Evolutionary conservation across 2,329 filamentous ascomycete genomes (phyloP).

Genomic region (Graphiopsis chlorocephala): DNA sequence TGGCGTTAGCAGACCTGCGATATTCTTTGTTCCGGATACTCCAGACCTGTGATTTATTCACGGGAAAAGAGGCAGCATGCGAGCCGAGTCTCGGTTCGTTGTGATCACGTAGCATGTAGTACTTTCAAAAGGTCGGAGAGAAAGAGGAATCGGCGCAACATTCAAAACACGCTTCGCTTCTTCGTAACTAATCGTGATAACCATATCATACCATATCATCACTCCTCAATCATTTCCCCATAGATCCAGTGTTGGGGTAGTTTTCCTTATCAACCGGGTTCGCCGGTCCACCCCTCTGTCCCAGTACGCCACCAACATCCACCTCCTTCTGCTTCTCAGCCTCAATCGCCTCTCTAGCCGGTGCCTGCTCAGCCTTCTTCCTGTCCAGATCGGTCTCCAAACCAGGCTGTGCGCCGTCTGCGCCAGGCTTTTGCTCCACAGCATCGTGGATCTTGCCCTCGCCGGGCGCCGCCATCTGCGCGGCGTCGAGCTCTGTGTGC

Average conservation of each 20-base stretch:
- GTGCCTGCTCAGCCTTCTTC: conserved; percentile 51
- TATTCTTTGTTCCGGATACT: not conserved
- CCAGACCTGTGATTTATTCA: not conserved
- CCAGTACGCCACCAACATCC: conserved; percentile 43
- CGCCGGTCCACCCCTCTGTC: conserved; percentile 48
- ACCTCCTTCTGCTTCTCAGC: conserved; percentile 37
- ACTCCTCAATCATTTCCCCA: not conserved
- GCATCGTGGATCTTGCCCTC: conserved; percentile 46
- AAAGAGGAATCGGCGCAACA: not conserved
- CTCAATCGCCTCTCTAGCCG: conserved; percentile 41
- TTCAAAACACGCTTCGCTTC: not conserved
- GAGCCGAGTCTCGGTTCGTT: not conserved
- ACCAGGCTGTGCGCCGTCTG: conserved; percentile 37
- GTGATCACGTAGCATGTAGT: not conserved
- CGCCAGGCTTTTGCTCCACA: conserved; percentile 39
- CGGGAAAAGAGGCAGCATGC: not conserved
- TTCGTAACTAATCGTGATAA: not conserved
- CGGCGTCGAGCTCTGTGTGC: conserved; percentile 46
- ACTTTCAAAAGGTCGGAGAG: not conserved
- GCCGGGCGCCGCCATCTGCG: conserved; percentile 49
- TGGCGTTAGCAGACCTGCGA: conserved; percentile 44
- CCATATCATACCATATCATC: not conserved
- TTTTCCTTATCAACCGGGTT: conserved; percentile 31
- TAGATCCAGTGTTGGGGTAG: conserved; percentile 28
- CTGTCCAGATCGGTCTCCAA: conserved; percentile 47